Evolutionary conservation across 495 filamentous ascomycete species (phyloP).

Genomic region (Friedmanniomyces endolithicus): DNA sequence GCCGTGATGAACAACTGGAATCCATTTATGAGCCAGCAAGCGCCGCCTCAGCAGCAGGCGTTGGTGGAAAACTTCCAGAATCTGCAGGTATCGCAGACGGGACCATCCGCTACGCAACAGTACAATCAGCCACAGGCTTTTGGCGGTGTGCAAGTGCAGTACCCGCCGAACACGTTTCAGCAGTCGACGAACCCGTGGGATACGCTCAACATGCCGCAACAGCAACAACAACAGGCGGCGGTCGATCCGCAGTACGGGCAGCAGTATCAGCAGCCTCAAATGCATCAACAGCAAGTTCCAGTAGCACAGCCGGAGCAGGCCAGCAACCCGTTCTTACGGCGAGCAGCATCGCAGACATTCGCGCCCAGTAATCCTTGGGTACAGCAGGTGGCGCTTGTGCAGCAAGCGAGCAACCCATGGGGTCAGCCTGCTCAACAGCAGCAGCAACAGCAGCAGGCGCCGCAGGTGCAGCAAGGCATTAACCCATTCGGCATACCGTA

Average conservation of each 20-base stretch:
- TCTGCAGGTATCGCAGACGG: conserved; percentile 17
- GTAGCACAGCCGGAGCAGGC: conserved; percentile 28
- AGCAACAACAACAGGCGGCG: conserved; percentile 14
- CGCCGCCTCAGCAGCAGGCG: conserved; percentile 14
- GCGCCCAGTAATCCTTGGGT: conserved; percentile 27
- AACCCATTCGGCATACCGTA: not conserved
- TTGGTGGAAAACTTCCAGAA: conserved; percentile 16
- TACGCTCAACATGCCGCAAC: not conserved
- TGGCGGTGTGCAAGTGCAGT: conserved; percentile 38
- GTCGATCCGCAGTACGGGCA: conserved; percentile 5
- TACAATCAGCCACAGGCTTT: conserved; percentile 16
- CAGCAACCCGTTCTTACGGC: conserved; percentile 30
- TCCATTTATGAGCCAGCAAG: conserved; percentile 14
- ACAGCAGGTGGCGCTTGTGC: not conserved
- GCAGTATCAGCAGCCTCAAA: conserved; percentile 26
- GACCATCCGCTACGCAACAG: conserved; percentile 13
- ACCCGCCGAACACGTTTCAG: conserved; percentile 10
- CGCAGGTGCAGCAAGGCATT: not conserved
- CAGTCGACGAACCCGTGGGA: conserved; percentile 12
- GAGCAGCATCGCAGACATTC: conserved; percentile 27
- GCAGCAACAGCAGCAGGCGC: conserved; percentile 24
- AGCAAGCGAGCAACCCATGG: conserved; percentile 13
- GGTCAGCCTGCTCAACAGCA: conserved; percentile 8
- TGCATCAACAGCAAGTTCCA: conserved; percentile 8
- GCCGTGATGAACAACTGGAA: conserved; percentile 14